Base-by-base conservation (phyloP, 805 yeast genomes). In the Kuraishia molischiana region DNA sequence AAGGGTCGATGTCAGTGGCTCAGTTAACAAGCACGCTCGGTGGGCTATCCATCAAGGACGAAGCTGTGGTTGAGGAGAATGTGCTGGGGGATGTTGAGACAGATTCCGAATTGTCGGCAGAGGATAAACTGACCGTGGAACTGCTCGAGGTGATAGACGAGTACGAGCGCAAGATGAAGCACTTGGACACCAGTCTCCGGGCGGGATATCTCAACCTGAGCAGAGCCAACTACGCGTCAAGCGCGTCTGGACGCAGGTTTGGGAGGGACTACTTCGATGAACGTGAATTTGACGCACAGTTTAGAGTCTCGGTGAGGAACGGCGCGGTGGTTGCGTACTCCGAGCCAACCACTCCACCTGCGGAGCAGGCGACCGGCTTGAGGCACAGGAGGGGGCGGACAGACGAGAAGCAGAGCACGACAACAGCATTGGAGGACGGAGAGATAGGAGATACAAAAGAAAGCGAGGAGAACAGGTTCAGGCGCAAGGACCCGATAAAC, bases 121-220 rank as follows among this genome's bases (percentile, higher is more conserved):
- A 19, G 28, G 35, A 32, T 21, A 6, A 14, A 5, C 18, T 21
- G 34, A 33, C 18, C 14, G 26, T 37, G 19, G 32, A 49, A 32
- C 40, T 66, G 13, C 47, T 69, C 4, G 54, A 52, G 3, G 43
- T 56, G 19, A 32, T 67, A 8, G 56, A 62, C 34, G 44, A 50
- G 31, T 69, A 69, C 45, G 63, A 61, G 33, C 29, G 34, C 4
- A 21, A 52, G 17, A 49, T 54, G 21, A 47, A 49, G 15, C 47
- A 42, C 8, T 38, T 47, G 2, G 41, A 44, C 32, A 41, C 55
- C 4, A 30, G 46, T 32, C 62, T 57, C 43, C 47, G 49, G 21
- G 49, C 52, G 29, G 74, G 71, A 4, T 63, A 46, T 40, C 46
- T 66, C 13, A 57, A 61, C 34, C 48, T 69, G 36, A 62, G 69